Percentiles rank a stretch among this genome's conserved stretches.
Conservation (phyloP, 2,329 filamentous ascomycete genomes). For the Fusarium caatingaense region DNA sequence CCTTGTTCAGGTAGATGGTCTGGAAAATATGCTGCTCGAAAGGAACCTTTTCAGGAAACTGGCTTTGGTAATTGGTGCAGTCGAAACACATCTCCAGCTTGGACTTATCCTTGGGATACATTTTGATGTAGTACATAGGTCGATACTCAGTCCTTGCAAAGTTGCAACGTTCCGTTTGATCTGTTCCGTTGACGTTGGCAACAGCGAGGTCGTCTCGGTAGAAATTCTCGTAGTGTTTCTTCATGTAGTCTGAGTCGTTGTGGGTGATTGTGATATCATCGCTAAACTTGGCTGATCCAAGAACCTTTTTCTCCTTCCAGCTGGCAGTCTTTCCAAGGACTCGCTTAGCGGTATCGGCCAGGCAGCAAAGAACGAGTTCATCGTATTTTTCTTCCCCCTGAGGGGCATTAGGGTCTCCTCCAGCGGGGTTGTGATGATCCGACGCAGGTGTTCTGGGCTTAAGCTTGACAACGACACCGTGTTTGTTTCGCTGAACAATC, state of each 20-base stretch:
- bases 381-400: slow-evolving; percentile 22
- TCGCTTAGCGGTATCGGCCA: slow-evolving; percentile 27
- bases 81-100: slow-evolving; percentile 37
- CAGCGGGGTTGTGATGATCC: slow-evolving; percentile 23
- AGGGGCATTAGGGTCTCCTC: slow-evolving; percentile 24
- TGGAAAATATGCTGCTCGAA: slow-evolving; percentile 53
- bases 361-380: slow-evolving; percentile 29
- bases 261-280: slow-evolving; percentile 32
- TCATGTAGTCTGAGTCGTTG: slow-evolving; percentile 32
- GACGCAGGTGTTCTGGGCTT: slow-evolving; percentile 24
- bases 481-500: slow-evolving; percentile 20
- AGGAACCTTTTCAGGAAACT: slow-evolving; percentile 28
- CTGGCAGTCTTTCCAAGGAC: slow-evolving; percentile 23
- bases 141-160: slow-evolving; percentile 31
- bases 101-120: slow-evolving; percentile 32
- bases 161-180: slow-evolving; percentile 21
- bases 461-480: slow-evolving; percentile 21
- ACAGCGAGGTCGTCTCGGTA: slow-evolving; percentile 28
- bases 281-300: slow-evolving; percentile 29
- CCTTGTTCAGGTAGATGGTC: slow-evolving; percentile 66
- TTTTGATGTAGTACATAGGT: slow-evolving; percentile 38
- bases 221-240: slow-evolving; percentile 35
- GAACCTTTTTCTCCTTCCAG: slow-evolving; percentile 31
- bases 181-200: slow-evolving; percentile 15
- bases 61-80: slow-evolving; percentile 35